These are phyloP conservation scores for Cyberlindnera amylophila DNA, from an alignment of 805 yeast genomes.

Conservation along the genomic window DNA sequence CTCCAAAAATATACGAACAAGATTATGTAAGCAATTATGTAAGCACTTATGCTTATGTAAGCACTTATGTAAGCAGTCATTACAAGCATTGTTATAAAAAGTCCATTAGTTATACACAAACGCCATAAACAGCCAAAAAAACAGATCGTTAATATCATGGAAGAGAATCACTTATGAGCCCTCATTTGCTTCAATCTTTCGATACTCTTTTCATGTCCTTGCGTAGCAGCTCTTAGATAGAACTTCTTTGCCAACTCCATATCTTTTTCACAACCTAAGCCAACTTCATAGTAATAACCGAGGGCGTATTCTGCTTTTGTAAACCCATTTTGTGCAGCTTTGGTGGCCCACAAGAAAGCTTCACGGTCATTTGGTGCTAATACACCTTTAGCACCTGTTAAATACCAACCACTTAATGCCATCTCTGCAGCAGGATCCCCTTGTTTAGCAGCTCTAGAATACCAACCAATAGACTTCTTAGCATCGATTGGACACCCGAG, in stretches of 20 bases:
- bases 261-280: slow-evolving; percentile 51
- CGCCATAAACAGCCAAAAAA: too few relatives aligned
- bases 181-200: slow-evolving; percentile 19
- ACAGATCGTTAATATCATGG: too few relatives aligned
- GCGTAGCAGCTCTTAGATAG: slow-evolving; percentile 57
- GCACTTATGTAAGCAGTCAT: too few relatives aligned
- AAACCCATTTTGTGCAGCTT: slow-evolving; percentile 57
- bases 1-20: too few relatives aligned
- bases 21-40: too few relatives aligned
- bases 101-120: too few relatives aligned
- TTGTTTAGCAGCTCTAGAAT: slow-evolving; percentile 55
- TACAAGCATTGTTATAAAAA: too few relatives aligned
- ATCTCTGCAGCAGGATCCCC: slow-evolving; percentile 67
- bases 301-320: slow-evolving; percentile 65
- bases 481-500: slow-evolving; percentile 50
- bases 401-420: slow-evolving; percentile 74
- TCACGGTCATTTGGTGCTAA: slow-evolving; percentile 54
- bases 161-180: not conserved
- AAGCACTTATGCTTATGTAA: too few relatives aligned
- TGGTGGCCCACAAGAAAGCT: slow-evolving; percentile 64
- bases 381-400: slow-evolving; percentile 60
- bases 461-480: slow-evolving; percentile 67
- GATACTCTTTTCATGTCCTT: slow-evolving; percentile 57
- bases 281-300: slow-evolving; percentile 65
- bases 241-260: slow-evolving; percentile 42